phyloP scores from a whole-genome alignment of 805 yeast genomes.

The Lachancea meyersii region DNA sequence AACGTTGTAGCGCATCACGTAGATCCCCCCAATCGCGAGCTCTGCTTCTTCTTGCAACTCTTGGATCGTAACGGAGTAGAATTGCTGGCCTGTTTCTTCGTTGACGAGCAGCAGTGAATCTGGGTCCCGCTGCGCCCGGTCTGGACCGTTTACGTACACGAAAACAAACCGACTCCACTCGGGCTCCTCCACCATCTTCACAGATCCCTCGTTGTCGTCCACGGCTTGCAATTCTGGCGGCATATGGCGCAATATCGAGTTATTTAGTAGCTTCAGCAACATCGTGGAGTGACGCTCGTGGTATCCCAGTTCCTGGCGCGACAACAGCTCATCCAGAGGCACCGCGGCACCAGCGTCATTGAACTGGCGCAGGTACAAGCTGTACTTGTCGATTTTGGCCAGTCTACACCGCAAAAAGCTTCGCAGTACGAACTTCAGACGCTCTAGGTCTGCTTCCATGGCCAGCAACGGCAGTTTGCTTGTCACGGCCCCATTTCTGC shows the following conservation, averaged over 20 bases:
- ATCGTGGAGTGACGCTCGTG: constrained; percentile 64
- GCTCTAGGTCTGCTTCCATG: constrained; percentile 85
- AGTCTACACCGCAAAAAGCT: constrained; percentile 75
- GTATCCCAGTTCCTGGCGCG: constrained; percentile 56
- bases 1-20: constrained; percentile 63
- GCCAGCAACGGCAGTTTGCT: constrained; percentile 75
- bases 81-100: constrained; percentile 32
- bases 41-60: constrained; percentile 48
- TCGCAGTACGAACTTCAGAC: constrained; percentile 76
- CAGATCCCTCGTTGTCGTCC: constrained; percentile 64
- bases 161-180: constrained; percentile 74
- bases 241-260: constrained; percentile 56
- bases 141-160: constrained; percentile 33
- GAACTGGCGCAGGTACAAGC: constrained; percentile 49
- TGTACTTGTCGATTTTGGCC: constrained; percentile 63
- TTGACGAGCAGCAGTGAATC: constrained; percentile 37
- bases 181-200: constrained; percentile 76
- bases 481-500: constrained; percentile 35
- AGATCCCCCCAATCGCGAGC: constrained; percentile 57
- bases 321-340: constrained; percentile 34
- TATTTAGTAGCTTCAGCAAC: constrained; percentile 57
- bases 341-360: constrained; percentile 31
- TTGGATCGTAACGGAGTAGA: constrained; percentile 38
- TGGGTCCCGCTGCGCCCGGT: constrained; percentile 1
- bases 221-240: constrained; percentile 66